These are phyloP conservation scores for Helichrysum umbraculigerum DNA, from an alignment of 129 eudicot species.

Conservation along the genomic window DNA sequence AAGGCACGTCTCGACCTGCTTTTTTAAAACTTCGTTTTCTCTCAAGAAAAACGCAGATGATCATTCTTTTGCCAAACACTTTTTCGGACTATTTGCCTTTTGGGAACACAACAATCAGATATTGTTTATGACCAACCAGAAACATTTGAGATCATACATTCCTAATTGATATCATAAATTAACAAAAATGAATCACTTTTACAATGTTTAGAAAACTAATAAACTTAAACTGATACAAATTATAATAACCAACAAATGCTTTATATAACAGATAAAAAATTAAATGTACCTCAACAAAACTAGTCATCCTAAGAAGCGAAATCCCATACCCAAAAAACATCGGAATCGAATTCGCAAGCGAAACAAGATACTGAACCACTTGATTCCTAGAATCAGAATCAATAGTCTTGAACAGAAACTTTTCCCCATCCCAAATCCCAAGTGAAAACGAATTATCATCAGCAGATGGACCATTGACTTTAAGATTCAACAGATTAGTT, in stretches of 20 bases:
- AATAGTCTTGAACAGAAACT: slow-evolving; percentile 65
- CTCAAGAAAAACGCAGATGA: no score
- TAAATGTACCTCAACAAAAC: slow-evolving; percentile 68
- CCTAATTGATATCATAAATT: not conserved
- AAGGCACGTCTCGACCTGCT: no score
- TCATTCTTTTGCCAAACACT: no score
- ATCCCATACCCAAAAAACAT: slow-evolving; percentile 66
- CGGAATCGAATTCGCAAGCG: slow-evolving; percentile 48
- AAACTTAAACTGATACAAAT: not conserved
- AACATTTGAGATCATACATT: no score
- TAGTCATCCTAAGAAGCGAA: slow-evolving; percentile 68
- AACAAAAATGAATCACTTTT: not conserved
- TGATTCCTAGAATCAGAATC: slow-evolving; percentile 38
- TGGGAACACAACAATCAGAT: no score
- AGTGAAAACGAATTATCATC: slow-evolving; percentile 43
- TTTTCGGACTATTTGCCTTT: no score
- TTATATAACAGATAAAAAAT: no score
- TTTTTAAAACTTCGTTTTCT: no score
- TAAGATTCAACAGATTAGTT: slow-evolving; percentile 43
- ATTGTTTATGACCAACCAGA: no score
- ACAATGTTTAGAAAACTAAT: not conserved
- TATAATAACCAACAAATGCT: no score
- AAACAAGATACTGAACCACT: slow-evolving; percentile 41
- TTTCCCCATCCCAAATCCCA: slow-evolving; percentile 80
- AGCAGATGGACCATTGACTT: slow-evolving; percentile 28